Conservation (phyloP, 2,329 filamentous ascomycete species). For the Ceratocystis huliohia region DNA sequence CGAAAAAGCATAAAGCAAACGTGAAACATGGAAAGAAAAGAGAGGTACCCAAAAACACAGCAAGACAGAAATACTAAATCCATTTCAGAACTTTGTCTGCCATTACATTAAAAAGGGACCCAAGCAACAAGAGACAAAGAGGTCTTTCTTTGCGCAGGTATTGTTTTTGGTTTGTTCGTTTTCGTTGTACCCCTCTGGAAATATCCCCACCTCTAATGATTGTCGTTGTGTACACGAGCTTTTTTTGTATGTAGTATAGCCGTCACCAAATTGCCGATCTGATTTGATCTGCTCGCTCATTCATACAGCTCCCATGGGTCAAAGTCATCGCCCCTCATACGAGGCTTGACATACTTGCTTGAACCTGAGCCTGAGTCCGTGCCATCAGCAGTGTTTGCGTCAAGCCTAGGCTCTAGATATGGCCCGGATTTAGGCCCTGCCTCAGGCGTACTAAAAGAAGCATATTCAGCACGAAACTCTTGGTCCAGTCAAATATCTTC, state of each 20-base stretch:
- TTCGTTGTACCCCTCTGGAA: neutral
- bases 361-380: slow-evolving; percentile 9
- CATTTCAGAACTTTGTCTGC: neutral
- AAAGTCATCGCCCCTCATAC: slow-evolving; percentile 20
- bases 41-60: neutral
- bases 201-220: slow-evolving; percentile 12
- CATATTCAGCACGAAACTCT: slow-evolving; percentile 52
- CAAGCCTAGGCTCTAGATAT: slow-evolving; percentile 15
- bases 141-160: no score
- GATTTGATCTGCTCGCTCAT: slow-evolving; percentile 20
- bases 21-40: slow-evolving; percentile 6
- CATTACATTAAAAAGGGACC: neutral
- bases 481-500: slow-evolving; percentile 66
- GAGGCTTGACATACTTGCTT: slow-evolving; percentile 15
- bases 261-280: neutral
- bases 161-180: no score
- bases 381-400: slow-evolving; percentile 18
- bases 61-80: neutral
- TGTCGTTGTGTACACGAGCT: neutral
- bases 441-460: slow-evolving; percentile 21
- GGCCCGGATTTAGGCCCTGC: slow-evolving; percentile 30
- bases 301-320: slow-evolving; percentile 23
- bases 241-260: slow-evolving; percentile 5
- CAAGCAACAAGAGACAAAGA: neutral
- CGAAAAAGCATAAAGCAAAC: neutral